phyloP scores from a whole-genome alignment of 1,139 yeast species.

The Candida freyschussii region DNA sequence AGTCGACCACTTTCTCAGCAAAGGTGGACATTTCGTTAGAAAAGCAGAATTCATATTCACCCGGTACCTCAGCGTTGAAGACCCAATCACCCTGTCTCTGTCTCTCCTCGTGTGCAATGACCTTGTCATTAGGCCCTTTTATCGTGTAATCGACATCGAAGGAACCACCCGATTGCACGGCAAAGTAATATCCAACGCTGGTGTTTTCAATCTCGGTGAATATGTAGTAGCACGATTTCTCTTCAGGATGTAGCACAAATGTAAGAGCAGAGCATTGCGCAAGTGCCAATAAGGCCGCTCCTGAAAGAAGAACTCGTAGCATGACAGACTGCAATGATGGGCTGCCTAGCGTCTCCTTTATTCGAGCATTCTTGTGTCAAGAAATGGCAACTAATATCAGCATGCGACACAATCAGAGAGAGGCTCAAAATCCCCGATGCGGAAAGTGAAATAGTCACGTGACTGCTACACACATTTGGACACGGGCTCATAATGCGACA shows the following conservation, averaged over 20 bases:
- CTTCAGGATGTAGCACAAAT: slow-evolving; percentile 73
- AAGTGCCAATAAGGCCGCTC: slow-evolving; percentile 3
- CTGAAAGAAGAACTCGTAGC: neutral
- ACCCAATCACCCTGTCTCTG: slow-evolving; percentile 85
- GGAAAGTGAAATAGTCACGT: too few species aligned
- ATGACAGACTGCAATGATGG: too few species aligned
- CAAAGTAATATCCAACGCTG: slow-evolving; percentile 76
- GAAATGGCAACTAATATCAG: too few species aligned
- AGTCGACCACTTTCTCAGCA: slow-evolving; percentile 84
- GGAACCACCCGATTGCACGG: slow-evolving; percentile 80
- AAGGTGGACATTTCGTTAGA: slow-evolving; percentile 81
- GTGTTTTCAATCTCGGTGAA: slow-evolving; percentile 62
- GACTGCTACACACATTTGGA: too few species aligned
- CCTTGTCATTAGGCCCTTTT: slow-evolving; percentile 58
- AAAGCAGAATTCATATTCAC: slow-evolving; percentile 94
- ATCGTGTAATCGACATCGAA: slow-evolving; percentile 80
- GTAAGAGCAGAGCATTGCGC: slow-evolving; percentile 52
- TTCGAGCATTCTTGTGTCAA: too few species aligned
- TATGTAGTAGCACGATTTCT: slow-evolving; percentile 70
- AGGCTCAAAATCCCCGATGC: neutral
- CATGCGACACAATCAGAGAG: too few species aligned
- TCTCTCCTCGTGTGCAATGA: slow-evolving; percentile 44
- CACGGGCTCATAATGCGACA: too few species aligned
- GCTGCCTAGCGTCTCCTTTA: too few species aligned
- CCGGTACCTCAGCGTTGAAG: slow-evolving; percentile 60